Evolutionary conservation across 192 early-diverging fungal species (phyloP).

Genomic region (Podila horticola): DNA sequence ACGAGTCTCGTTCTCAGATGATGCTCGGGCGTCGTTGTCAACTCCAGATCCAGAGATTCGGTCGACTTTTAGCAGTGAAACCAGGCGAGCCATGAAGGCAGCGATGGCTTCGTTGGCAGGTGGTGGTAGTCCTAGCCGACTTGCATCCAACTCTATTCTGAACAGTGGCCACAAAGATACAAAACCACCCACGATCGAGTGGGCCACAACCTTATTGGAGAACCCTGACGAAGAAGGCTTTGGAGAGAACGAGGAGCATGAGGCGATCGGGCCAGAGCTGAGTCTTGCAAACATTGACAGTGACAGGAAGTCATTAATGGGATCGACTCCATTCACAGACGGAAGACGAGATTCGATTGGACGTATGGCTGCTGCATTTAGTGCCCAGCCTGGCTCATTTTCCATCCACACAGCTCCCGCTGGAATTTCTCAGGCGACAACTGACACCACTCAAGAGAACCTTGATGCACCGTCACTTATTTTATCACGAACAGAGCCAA

Average conservation of each 20-base stretch:
- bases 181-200: neutral
- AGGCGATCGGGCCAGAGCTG: slow-evolving; percentile 11
- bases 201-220: slow-evolving; percentile 17
- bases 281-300: neutral
- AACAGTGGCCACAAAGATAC: neutral
- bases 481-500: neutral
- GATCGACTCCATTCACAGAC: neutral
- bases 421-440: neutral
- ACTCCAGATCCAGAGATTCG: slow-evolving; percentile 7
- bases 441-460: neutral
- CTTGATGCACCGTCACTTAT: neutral
- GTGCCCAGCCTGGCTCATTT: slow-evolving; percentile 38
- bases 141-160: neutral
- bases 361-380: slow-evolving; percentile 43
- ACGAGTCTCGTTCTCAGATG: slow-evolving; percentile 22
- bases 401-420: slow-evolving; percentile 15
- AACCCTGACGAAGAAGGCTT: slow-evolving; percentile 6
- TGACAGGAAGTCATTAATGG: no score
- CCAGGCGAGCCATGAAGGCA: slow-evolving; percentile 22
- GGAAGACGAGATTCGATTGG: slow-evolving; percentile 18
- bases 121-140: slow-evolving; percentile 11
- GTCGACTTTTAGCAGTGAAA: slow-evolving; percentile 21
- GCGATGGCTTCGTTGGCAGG: slow-evolving; percentile 3
- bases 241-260: neutral
- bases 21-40: neutral